Evolutionary conservation across 495 filamentous ascomycete species (phyloP).

Genomic region (Trichodelitschia bisporula): DNA sequence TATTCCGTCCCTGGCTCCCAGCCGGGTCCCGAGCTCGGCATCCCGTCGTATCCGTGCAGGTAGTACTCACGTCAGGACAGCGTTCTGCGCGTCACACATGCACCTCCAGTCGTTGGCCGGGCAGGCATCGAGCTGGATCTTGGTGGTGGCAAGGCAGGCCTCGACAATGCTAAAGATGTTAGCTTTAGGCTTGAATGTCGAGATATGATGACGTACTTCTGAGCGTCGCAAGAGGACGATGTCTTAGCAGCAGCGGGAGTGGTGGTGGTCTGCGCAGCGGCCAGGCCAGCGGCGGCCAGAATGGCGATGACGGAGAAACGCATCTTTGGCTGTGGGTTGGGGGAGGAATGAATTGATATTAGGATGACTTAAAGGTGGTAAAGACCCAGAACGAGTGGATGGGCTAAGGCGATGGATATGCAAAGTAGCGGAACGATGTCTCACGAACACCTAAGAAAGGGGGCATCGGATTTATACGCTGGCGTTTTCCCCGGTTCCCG

Average conservation of each 20-base stretch:
- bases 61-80: constrained; percentile 9
- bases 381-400: too few species aligned
- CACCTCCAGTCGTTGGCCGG: constrained; percentile 14
- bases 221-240: constrained; percentile 6
- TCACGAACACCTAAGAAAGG: too few species aligned
- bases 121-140: constrained; percentile 10
- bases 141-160: constrained; percentile 7
- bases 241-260: constrained; percentile 3
- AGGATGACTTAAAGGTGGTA: too few species aligned
- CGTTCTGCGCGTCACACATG: constrained; percentile 11
- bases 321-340: too few species aligned
- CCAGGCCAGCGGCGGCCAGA: constrained; percentile 11
- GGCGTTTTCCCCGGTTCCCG: too few species aligned
- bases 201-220: constrained; percentile 4
- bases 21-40: background rate
- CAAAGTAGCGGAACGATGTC: too few species aligned
- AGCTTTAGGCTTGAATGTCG: background rate
- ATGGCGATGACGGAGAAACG: constrained; percentile 7
- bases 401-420: too few species aligned
- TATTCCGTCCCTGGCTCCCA: too few species aligned
- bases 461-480: too few species aligned
- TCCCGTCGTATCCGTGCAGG: background rate
- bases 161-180: constrained; percentile 11
- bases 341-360: too few species aligned
- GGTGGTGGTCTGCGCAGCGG: constrained; percentile 12